These are phyloP conservation scores for Fusarium sambucinum DNA, from an alignment of 2,329 filamentous ascomycete species.

Conservation along the genomic window DNA sequence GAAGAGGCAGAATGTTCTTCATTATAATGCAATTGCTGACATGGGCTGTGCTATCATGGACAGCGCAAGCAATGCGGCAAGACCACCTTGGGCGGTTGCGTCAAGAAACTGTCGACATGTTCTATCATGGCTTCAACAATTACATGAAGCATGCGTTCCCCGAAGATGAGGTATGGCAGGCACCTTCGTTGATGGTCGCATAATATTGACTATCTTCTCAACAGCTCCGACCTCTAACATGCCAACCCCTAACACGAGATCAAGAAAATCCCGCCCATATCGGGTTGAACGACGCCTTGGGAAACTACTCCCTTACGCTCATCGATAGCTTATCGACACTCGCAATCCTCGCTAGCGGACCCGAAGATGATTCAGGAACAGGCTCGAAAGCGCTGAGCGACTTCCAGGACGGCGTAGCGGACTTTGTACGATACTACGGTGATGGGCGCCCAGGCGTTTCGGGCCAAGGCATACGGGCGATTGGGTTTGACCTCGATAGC, in stretches of 20 bases:
- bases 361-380: constrained; percentile 56
- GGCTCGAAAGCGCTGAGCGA: constrained; percentile 68
- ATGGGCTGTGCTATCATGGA: constrained; percentile 57
- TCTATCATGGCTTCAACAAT: constrained; percentile 96
- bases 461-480: constrained; percentile 77
- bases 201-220: constrained; percentile 36
- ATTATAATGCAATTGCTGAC: constrained; percentile 42
- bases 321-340: constrained; percentile 96
- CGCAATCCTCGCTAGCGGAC: constrained; percentile 87
- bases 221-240: constrained; percentile 86
- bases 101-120: constrained; percentile 78
- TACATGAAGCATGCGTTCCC: constrained; percentile 96
- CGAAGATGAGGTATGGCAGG: constrained; percentile 79
- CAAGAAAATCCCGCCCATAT: constrained; percentile 81
- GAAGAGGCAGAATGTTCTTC: constrained; percentile 48
- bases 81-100: constrained; percentile 67
- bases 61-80: constrained; percentile 65
- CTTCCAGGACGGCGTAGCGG: constrained; percentile 84
- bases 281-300: constrained; percentile 93
- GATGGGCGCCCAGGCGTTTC: constrained; percentile 78
- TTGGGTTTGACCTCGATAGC: constrained; percentile 94
- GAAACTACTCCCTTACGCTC: constrained; percentile 95
- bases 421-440: constrained; percentile 85
- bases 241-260: constrained; percentile 86
- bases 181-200: background rate